phyloP scores from a whole-genome alignment of 176 grass and related monocot genomes.

The Carex pumila region DNA sequence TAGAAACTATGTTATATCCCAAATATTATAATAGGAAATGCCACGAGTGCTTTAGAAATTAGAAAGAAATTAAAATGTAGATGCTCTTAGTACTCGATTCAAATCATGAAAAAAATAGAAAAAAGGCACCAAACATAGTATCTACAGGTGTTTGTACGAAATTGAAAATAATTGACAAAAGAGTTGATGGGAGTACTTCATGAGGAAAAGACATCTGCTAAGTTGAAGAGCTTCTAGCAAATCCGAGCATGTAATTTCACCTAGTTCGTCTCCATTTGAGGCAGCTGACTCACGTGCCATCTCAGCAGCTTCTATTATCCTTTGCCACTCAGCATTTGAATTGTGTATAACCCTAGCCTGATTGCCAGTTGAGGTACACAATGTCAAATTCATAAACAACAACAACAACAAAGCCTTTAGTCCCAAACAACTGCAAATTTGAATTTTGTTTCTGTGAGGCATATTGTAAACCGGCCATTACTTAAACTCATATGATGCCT shows the following conservation, averaged over 20 bases:
- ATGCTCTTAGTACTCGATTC: background rate
- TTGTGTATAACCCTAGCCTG: constrained; percentile 88
- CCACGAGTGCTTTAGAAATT: no score
- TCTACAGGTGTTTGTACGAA: background rate
- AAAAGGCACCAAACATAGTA: background rate
- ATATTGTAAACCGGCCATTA: background rate
- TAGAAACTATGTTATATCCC: no score
- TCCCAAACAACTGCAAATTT: background rate
- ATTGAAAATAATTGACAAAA: background rate
- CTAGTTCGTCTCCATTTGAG: constrained; percentile 59
- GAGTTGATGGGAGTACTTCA: constrained; percentile 57
- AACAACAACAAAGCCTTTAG: no score
- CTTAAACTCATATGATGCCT: background rate
- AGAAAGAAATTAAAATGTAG: no score
- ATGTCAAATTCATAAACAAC: no score
- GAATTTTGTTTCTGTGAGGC: background rate
- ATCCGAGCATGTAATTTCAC: constrained; percentile 85
- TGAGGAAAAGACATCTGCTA: constrained; percentile 90
- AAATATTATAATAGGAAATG: no score
- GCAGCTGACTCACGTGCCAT: constrained; percentile 49
- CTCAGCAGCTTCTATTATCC: constrained; percentile 69
- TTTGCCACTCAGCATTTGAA: constrained; percentile 70
- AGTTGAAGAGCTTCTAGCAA: constrained; percentile 94
- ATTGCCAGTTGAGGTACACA: background rate
- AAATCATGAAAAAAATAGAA: background rate